A percentile compares a stretch with the other conserved stretches of the same genome.
Evolutionary conservation across 179 eudicot genomes (phyloP).

Genomic region (Dionaea muscipula): DNA sequence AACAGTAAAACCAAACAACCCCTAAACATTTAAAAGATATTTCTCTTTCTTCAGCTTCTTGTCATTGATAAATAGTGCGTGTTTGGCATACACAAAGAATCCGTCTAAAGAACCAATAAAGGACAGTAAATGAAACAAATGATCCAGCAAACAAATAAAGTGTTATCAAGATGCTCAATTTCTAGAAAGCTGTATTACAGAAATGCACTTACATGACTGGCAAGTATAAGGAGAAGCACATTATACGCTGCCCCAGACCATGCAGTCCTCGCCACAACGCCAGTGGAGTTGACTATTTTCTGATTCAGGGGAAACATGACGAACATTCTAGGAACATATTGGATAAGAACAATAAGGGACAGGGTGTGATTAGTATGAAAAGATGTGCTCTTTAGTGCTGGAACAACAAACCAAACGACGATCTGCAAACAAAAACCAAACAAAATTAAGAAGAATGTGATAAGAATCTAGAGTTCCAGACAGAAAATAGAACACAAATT

Average conservation of each 20-base stretch:
- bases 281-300: constrained; percentile 59
- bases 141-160: not conserved
- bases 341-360: constrained; percentile 53
- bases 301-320: constrained; percentile 68
- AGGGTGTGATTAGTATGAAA: constrained; percentile 46
- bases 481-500: too few relatives aligned
- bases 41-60: too few relatives aligned
- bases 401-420: constrained; percentile 54
- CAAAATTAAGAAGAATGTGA: not conserved
- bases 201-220: constrained; percentile 55
- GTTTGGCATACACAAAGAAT: too few relatives aligned
- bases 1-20: not conserved
- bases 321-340: constrained; percentile 59
- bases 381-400: constrained; percentile 31
- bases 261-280: constrained; percentile 66
- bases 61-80: too few relatives aligned
- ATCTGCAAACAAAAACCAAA: constrained; percentile 28
- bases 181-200: not conserved
- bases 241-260: constrained; percentile 87
- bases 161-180: not conserved
- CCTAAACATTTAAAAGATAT: not conserved
- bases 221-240: constrained; percentile 59
- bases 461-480: not conserved
- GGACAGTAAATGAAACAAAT: too few relatives aligned
- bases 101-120: too few relatives aligned